Evolutionary conservation across 2,329 filamentous ascomycete genomes (phyloP).

Genomic region (Xylaria sp.): DNA sequence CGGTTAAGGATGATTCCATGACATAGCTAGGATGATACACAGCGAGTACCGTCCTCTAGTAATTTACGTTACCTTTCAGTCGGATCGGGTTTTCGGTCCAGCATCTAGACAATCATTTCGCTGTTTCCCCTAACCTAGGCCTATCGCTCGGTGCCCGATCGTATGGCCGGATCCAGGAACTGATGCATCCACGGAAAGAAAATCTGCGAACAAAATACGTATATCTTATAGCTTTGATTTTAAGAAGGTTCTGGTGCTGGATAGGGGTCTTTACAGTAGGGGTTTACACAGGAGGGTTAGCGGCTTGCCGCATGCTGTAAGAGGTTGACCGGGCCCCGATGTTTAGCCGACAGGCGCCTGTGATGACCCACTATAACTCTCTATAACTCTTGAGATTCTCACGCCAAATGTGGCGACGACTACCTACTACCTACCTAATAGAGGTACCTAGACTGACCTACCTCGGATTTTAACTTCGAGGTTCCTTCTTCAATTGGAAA

Average conservation of each 20-base stretch:
- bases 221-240: not conserved
- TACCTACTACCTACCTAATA: not conserved
- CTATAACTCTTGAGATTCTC: constrained; percentile 12
- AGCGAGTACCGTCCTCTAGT: too few species aligned
- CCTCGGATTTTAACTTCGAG: not conserved
- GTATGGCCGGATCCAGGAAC: too few species aligned
- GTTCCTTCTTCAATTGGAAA: too few species aligned
- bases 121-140: too few species aligned
- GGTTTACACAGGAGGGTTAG: not conserved
- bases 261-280: not conserved
- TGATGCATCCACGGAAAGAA: too few species aligned
- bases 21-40: not conserved
- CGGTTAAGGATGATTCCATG: not conserved
- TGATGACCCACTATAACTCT: not conserved
- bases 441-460: not conserved
- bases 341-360: not conserved
- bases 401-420: not conserved
- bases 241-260: not conserved
- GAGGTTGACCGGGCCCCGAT: not conserved
- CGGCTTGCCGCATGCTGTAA: not conserved
- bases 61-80: too few species aligned
- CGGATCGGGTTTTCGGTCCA: too few species aligned
- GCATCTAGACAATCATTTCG: too few species aligned
- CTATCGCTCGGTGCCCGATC: too few species aligned
- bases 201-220: too few species aligned